Evolutionary conservation across 2,329 filamentous ascomycete genomes (phyloP).

Genomic region (Trichoderma afroharzianum): DNA sequence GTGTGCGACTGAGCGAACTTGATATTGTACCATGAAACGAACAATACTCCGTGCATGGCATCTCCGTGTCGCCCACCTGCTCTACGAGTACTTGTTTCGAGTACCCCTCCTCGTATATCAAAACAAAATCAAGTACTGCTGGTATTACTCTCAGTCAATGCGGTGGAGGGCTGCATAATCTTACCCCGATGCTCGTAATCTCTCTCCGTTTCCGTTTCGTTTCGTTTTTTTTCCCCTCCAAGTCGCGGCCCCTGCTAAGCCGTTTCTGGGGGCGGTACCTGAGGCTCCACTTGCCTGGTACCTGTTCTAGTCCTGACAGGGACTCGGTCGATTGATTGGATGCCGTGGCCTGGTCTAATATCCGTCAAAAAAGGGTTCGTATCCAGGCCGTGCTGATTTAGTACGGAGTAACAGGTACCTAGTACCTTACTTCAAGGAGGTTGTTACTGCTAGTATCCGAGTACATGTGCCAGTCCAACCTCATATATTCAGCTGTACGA

Average conservation of each 20-base stretch:
- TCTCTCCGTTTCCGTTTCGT: not conserved
- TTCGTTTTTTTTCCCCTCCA: not conserved
- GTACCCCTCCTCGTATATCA: not conserved
- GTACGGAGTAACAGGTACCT: not conserved
- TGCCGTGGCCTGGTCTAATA: not conserved
- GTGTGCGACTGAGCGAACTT: not conserved
- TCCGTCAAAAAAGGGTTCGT: not conserved
- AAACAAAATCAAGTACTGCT: not conserved
- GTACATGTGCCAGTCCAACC: not conserved
- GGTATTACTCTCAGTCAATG: not conserved
- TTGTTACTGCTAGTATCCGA: not conserved
- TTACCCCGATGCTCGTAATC: constrained; percentile 12
- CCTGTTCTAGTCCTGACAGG: not conserved
- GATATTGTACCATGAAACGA: too few relatives aligned
- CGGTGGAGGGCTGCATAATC: constrained; percentile 10
- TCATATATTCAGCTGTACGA: not conserved
- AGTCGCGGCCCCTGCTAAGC: not conserved
- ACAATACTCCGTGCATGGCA: too few relatives aligned
- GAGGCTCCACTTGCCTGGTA: not conserved
- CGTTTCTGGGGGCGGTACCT: constrained; percentile 1
- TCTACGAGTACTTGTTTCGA: not conserved
- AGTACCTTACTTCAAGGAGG: too few relatives aligned
- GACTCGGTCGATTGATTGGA: not conserved
- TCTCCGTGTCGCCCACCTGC: too few relatives aligned
- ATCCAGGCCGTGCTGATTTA: not conserved